Evolutionary conservation across 2,329 filamentous ascomycete genomes (phyloP), one percentile per base, ranked within the genome.

Genomic region (Ceratocystis ficicola): DNA sequence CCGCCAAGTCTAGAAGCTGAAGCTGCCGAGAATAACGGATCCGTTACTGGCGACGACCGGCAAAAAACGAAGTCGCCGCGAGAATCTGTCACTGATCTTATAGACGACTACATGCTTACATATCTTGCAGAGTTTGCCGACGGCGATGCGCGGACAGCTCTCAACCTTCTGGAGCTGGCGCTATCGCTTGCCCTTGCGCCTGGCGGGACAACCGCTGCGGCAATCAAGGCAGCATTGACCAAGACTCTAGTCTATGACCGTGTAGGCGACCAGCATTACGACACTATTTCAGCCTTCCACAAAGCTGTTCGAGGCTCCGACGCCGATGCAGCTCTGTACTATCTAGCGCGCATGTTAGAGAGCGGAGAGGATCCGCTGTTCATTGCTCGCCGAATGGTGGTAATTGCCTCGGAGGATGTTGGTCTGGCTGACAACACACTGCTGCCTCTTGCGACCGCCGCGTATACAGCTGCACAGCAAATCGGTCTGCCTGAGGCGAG

Each of bases 251-350:
- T 97, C 15, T 97, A 97, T 76, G 94, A 99, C 75, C 86, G 94
- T 65, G 89, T 89, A 0, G 93, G 94, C 64, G 94, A 99, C 75
- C 90, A 96, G 74, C 94, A 97, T 76, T 99, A 97, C 77, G 93
- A 99, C 73, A 94, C 89, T 64, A 97, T 99, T 72, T 95, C 90
- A 0, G 94, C 94, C 36, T 94, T 97, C 71, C 94, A 97, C 81
- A 99, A 99, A 72, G 91, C 91, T 1, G 86, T 97, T 8, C 88
- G 94, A 59, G 94, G 94, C 50, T 88, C 85, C 65, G 87, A 96
- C 72, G 76, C 93, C 0, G 89, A 97, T 74, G 94, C 93, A 0
- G 83, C 93, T 0, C 81, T 99, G 1, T 99, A 97, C 77, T 99
- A 97, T 74, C 84, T 99, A 1, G 90, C 89, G 0, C 87, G 94